A percentile compares a stretch with the other conserved stretches of the same genome.
Evolutionary conservation across 2,329 filamentous ascomycete species (phyloP).

Genomic region (Aureobasidium mangrovei): DNA sequence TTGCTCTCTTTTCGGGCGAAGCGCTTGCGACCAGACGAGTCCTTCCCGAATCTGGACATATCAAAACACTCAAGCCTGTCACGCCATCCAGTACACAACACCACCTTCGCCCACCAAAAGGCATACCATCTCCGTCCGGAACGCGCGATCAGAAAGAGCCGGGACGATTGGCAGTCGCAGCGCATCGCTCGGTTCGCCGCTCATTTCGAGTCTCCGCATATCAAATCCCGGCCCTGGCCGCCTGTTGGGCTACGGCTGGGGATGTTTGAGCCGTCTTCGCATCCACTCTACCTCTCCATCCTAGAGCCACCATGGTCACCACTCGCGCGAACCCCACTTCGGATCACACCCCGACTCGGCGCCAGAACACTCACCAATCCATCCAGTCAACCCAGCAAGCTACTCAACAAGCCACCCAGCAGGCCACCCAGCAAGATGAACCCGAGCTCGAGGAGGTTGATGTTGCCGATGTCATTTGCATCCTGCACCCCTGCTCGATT

Average conservation of each 20-base stretch:
- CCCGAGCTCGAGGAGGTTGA: conserved; percentile 60
- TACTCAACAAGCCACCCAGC: conserved; percentile 9
- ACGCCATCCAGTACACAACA: not conserved
- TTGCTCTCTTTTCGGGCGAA: not conserved
- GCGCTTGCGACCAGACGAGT: not conserved
- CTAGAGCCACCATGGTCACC: not conserved
- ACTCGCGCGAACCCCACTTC: not conserved
- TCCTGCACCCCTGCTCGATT: conserved; percentile 70
- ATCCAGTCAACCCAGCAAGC: conserved; percentile 8
- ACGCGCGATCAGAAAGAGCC: not conserved
- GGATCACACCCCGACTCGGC: not conserved
- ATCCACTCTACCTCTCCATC: not conserved
- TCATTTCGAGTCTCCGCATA: not conserved
- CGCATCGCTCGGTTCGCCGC: not conserved
- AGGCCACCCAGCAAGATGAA: conserved; percentile 8
- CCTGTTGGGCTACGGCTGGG: conserved; percentile 10
- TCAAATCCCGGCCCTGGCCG: conserved; percentile 6
- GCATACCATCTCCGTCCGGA: not conserved
- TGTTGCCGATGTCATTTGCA: conserved; percentile 78
- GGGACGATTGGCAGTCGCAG: not conserved
- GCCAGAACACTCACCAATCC: not conserved
- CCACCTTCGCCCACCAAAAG: not conserved
- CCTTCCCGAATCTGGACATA: conserved; percentile 4
- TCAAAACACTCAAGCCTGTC: conserved; percentile 1
- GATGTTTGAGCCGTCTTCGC: not conserved